Evolutionary conservation across 306 rosid genomes (phyloP).

Genomic region (Glycine soja): DNA sequence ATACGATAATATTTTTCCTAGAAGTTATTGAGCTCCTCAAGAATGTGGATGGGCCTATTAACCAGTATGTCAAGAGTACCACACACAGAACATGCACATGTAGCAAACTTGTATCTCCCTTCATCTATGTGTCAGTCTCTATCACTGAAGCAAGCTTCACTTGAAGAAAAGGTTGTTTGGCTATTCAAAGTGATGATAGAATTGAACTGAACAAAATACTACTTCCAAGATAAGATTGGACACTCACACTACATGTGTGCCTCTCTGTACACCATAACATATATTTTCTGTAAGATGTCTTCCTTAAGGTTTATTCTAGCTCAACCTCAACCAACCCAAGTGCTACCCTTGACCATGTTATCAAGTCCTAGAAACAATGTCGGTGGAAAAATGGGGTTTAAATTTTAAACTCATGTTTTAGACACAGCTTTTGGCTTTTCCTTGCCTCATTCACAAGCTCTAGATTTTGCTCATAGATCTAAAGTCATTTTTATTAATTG

Average conservation of each 20-base stretch:
- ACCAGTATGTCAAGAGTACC: background rate
- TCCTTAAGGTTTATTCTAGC: conserved; percentile 47
- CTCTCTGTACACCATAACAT: conserved; percentile 31
- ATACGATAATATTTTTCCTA: too few species aligned
- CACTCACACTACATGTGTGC: conserved; percentile 39
- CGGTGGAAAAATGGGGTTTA: conserved; percentile 33
- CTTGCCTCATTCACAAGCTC: conserved; percentile 16
- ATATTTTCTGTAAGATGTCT: conserved; percentile 41
- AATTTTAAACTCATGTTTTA: background rate
- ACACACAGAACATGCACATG: background rate
- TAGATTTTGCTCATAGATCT: conserved; percentile 9
- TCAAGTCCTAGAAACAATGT: conserved; percentile 43
- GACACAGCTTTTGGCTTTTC: background rate
- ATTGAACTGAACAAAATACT: conserved; percentile 41
- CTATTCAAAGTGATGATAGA: conserved; percentile 39
- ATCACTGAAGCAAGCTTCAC: conserved; percentile 45
- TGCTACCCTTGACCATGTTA: conserved; percentile 4
- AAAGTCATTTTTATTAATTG: background rate
- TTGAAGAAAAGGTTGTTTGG: conserved; percentile 59
- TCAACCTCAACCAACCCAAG: conserved; percentile 22
- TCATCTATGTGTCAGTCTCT: background rate
- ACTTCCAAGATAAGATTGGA: conserved; percentile 50
- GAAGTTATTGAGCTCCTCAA: too few species aligned
- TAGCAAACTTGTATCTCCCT: background rate
- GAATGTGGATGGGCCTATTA: background rate